These are phyloP conservation scores for Phytophthora hibernalis DNA, from an alignment of 352 stramenopile species.

Conservation along the genomic window DNA sequence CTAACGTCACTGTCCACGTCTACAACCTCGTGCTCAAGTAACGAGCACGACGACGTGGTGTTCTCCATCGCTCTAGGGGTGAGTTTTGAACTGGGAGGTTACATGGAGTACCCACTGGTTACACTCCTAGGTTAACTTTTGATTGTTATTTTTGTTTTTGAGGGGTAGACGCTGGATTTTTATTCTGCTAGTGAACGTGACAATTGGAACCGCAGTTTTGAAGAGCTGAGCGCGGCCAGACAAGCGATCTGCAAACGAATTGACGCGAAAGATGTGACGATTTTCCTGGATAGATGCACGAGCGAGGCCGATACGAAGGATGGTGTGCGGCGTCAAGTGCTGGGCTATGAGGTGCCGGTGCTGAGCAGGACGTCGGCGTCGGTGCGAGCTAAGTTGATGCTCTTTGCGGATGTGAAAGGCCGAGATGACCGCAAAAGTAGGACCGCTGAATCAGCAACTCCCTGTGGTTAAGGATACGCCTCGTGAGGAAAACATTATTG, in stretches of 20 bases:
- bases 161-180: constrained; percentile 77
- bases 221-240: constrained; percentile 55
- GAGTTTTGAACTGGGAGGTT: constrained; percentile 10
- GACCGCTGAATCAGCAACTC: constrained; percentile 11
- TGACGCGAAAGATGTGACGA: constrained; percentile 81
- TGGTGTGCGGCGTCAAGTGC: constrained; percentile 66
- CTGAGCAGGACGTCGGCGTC: constrained; percentile 75
- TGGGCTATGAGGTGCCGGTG: constrained; percentile 85
- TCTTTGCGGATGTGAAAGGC: constrained; percentile 45
- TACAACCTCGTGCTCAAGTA: constrained; percentile 92
- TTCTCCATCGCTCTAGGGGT: constrained; percentile 86
- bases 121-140: not conserved
- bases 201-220: constrained; percentile 72
- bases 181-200: constrained; percentile 72
- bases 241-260: constrained; percentile 74
- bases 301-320: constrained; percentile 51
- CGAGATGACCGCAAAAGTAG: constrained; percentile 25
- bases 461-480: not conserved
- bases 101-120: constrained; percentile 5
- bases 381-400: constrained; percentile 55
- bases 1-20: constrained; percentile 86
- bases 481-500: constrained; percentile 34
- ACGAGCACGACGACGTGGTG: constrained; percentile 87
- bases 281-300: constrained; percentile 87
- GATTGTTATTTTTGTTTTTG: constrained; percentile 8